Conservation (phyloP, 2,329 filamentous ascomycete species). For the Septoria linicola region DNA sequence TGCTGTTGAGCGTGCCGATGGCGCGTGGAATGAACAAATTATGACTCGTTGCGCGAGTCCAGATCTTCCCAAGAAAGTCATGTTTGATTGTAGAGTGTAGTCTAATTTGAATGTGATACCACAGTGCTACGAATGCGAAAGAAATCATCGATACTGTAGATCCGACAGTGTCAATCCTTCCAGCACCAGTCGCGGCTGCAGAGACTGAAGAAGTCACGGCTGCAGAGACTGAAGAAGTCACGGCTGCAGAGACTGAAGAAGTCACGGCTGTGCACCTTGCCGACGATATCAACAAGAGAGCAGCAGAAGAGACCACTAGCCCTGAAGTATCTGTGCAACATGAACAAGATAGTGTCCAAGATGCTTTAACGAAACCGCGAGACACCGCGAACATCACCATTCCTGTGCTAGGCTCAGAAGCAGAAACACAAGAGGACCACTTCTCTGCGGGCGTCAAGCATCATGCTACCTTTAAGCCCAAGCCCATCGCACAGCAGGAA, state of each 20-base stretch:
- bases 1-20: background rate
- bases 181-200: too few relatives aligned
- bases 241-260: too few relatives aligned
- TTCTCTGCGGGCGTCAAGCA: background rate
- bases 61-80: background rate
- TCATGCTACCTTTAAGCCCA: background rate
- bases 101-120: conserved; percentile 15
- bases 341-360: too few relatives aligned
- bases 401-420: too few relatives aligned
- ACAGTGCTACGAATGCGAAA: conserved; percentile 12
- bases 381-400: too few relatives aligned
- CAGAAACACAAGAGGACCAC: too few relatives aligned
- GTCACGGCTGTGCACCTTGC: too few relatives aligned
- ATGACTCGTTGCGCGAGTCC: background rate
- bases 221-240: background rate
- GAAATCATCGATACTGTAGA: background rate
- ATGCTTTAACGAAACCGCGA: too few relatives aligned
- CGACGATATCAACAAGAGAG: too few relatives aligned
- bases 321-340: too few relatives aligned
- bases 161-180: background rate
- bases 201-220: background rate
- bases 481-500: background rate
- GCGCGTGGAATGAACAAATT: background rate
- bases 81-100: conserved; percentile 9
- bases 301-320: too few relatives aligned